Conservation (phyloP, 768 basidiomycete genomes). For the Holtermannia corniformis region DNA sequence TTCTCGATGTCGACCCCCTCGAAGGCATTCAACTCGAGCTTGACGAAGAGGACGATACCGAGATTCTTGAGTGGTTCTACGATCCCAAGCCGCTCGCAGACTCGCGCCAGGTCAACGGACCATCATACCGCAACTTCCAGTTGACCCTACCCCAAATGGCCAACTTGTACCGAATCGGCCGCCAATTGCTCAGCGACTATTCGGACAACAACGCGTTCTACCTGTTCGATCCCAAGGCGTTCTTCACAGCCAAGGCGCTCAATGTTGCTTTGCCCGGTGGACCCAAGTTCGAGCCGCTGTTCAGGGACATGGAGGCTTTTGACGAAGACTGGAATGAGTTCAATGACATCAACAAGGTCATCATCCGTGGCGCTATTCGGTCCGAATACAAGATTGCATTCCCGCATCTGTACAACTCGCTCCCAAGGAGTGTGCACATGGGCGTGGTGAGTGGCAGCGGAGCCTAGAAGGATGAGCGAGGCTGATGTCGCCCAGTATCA, state of each 20-base stretch:
- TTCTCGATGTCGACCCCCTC: slow-evolving; percentile 92
- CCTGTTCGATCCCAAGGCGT: slow-evolving; percentile 92
- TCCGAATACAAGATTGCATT: slow-evolving; percentile 99
- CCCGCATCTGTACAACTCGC: slow-evolving; percentile 96
- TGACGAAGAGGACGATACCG: slow-evolving; percentile 79
- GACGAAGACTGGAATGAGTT: slow-evolving; percentile 99
- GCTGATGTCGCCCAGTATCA: slow-evolving; percentile 57
- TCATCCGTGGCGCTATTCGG: slow-evolving; percentile 95
- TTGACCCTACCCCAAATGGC: slow-evolving; percentile 91
- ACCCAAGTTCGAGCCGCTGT: slow-evolving; percentile 92
- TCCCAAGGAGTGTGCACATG: slow-evolving; percentile 87
- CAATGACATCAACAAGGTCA: slow-evolving; percentile 98
- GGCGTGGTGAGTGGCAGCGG: slow-evolving; percentile 42
- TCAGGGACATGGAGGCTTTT: slow-evolving; percentile 91
- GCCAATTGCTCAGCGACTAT: slow-evolving; percentile 85
- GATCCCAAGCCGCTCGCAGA: slow-evolving; percentile 90
- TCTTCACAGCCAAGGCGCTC: slow-evolving; percentile 81
- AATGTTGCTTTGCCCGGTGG: slow-evolving; percentile 62
- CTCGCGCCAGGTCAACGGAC: slow-evolving; percentile 79
- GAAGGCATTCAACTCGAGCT: slow-evolving; percentile 96
- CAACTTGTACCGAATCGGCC: slow-evolving; percentile 88
- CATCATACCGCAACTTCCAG: slow-evolving; percentile 88
- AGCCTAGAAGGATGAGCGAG: neutral
- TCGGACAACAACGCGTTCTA: slow-evolving; percentile 84
- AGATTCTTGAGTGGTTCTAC: slow-evolving; percentile 97